Evolutionary conservation across 2,329 filamentous ascomycete species (phyloP), one percentile per base, ranked within the genome.

Genomic region (Pseudogymnoascus sp.): DNA sequence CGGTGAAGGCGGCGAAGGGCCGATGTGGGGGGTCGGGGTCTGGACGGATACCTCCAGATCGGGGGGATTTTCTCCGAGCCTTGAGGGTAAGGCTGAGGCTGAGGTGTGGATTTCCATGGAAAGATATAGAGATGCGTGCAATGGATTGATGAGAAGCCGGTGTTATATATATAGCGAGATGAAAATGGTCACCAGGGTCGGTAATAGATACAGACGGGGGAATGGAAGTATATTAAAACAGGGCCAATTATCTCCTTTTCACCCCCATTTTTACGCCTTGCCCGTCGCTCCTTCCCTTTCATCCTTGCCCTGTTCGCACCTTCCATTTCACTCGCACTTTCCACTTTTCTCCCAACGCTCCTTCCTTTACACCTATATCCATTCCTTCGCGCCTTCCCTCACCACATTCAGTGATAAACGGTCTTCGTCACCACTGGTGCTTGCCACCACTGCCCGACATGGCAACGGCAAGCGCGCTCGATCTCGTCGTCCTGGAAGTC

Each of bases 401-500:
- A 16, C n/a, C 23, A 31, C 45, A 18, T 57, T 57, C 26, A 57
- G 6, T 57, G 47, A 12, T 34, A 57, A 18, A 34, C 47, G 1
- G 47, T 57, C 47, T 57, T 57, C 5, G 47, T 57, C 47, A 57
- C 47, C 26, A 57, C 47, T 31, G 47, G 47, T 57, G 47, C 47
- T 18, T 57, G 47, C 47, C 47, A 57, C 47, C 47, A 57, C 47
- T 57, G 47, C 8, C 47, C 47, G 10, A 57, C 47, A 57, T 57
- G 47, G 47, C 47, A 57, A 10, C 47, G 47, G 26, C 47, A 57
- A 12, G 47, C 47, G 47, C 47, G 47, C 47, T 57, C 47, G 5
- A 57, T 34, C 47, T 57, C 47, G 47, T 57, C 47, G 8, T 57
- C 47, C 47, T 57, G 47, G 47, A 57, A 57, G 47, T 57, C 47